Conservation (phyloP, 1,284 basidiomycete species). For the Trametes polyzona region DNA sequence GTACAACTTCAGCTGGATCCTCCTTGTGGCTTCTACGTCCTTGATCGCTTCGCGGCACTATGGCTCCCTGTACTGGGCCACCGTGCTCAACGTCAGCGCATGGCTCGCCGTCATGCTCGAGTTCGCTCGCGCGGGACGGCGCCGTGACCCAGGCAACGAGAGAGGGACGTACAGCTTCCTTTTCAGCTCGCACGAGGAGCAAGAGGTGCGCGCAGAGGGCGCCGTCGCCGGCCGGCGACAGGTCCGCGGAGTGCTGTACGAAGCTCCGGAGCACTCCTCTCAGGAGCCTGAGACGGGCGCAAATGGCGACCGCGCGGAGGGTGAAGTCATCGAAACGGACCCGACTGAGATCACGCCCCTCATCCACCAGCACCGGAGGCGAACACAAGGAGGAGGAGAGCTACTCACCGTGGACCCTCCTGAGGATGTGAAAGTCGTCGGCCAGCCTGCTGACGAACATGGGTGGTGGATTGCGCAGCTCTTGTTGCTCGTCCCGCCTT, state of each 20-base stretch:
- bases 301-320: slow-evolving; percentile 14
- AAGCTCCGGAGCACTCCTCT: slow-evolving; percentile 16
- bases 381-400: slow-evolving; percentile 28
- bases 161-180: slow-evolving; percentile 17
- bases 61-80: slow-evolving; percentile 61
- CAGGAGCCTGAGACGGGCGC: slow-evolving; percentile 27
- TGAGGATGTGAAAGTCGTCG: slow-evolving; percentile 8
- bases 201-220: slow-evolving; percentile 17
- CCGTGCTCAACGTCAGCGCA: slow-evolving; percentile 26
- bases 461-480: slow-evolving; percentile 71
- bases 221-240: slow-evolving; percentile 16
- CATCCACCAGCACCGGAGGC: slow-evolving; percentile 39
- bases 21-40: slow-evolving; percentile 55
- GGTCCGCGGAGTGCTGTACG: slow-evolving; percentile 27
- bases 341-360: slow-evolving; percentile 54
- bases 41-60: slow-evolving; percentile 46
- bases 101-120: slow-evolving; percentile 20
- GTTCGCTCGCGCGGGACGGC: slow-evolving; percentile 15
- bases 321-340: slow-evolving; percentile 45
- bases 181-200: slow-evolving; percentile 21
- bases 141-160: slow-evolving; percentile 23
- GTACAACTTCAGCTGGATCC: slow-evolving; percentile 59
- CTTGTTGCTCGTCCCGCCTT: slow-evolving; percentile 57
- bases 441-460: slow-evolving; percentile 38
- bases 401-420: slow-evolving; percentile 24